These are phyloP conservation scores for Sarocladium brachiariae DNA, from an alignment of 2,329 filamentous ascomycete species.

Conservation along the genomic window DNA sequence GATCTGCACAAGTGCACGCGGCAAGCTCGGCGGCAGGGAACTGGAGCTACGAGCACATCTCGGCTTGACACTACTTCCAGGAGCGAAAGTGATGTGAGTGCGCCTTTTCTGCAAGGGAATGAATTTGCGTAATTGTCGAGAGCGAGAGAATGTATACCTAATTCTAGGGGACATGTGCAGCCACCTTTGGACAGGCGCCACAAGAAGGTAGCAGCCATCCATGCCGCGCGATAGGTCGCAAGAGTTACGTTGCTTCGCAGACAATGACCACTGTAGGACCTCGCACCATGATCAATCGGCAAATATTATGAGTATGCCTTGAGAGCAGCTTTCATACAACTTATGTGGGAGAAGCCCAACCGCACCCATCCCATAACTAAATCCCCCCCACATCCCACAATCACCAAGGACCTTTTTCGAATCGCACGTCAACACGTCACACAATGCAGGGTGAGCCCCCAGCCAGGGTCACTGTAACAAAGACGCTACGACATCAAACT, in stretches of 20 bases:
- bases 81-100: background rate
- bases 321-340: no score
- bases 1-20: conserved; percentile 6
- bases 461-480: background rate
- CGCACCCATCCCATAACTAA: background rate
- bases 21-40: background rate
- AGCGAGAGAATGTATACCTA: no score
- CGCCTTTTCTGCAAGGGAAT: background rate
- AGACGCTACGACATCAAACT: background rate
- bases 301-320: no score
- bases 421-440: conserved; percentile 2
- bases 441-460: conserved; percentile 3
- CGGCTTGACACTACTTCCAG: background rate
- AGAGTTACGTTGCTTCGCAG: no score
- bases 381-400: conserved; percentile 1
- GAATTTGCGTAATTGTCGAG: no score
- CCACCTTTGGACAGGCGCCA: no score
- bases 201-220: no score
- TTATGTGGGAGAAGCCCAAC: no score
- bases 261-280: no score
- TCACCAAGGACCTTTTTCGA: background rate
- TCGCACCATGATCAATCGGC: no score
- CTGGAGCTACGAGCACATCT: background rate
- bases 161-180: no score
- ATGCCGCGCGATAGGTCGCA: no score